A percentile compares a stretch with the other conserved stretches of the same genome.
Conservation (phyloP, 2,329 filamentous ascomycete species). For the Tolypocladium paradoxum region DNA sequence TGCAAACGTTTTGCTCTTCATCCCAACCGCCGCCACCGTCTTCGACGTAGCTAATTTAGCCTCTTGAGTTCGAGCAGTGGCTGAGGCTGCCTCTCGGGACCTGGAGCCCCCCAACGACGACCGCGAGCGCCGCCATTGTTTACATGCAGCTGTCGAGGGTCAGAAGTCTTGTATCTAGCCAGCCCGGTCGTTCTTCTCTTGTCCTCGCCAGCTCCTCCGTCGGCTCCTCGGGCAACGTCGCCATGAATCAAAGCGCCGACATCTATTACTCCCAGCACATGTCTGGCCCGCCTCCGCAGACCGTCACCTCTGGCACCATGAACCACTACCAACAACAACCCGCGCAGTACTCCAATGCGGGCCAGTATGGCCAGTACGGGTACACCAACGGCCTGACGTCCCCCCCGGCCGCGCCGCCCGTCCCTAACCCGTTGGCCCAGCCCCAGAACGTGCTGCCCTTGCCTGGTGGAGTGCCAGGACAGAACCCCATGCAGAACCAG, state of each 20-base stretch:
- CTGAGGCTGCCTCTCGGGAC: neutral
- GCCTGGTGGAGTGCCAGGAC: conserved; percentile 41
- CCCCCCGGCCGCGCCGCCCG: conserved; percentile 58
- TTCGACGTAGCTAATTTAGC: neutral
- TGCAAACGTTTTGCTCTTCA: neutral
- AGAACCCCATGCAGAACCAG: conserved; percentile 39
- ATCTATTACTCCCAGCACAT: conserved; percentile 81
- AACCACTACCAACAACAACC: conserved; percentile 70
- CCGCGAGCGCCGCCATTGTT: neutral
- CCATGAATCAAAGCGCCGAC: conserved; percentile 79
- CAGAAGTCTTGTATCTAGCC: neutral
- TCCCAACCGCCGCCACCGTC: neutral
- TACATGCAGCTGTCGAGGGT: neutral
- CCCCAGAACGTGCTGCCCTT: conserved; percentile 58
- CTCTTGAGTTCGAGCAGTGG: neutral
- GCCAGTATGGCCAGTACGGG: conserved; percentile 56
- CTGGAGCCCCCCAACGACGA: neutral
- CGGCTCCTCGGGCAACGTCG: conserved; percentile 23
- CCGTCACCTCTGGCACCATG: conserved; percentile 63
- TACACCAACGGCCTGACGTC: conserved; percentile 72
- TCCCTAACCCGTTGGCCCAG: conserved; percentile 57
- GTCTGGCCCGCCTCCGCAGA: conserved; percentile 65
- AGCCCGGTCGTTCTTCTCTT: neutral
- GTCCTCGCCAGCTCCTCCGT: conserved; percentile 32
- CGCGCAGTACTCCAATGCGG: conserved; percentile 53